Percentiles rank a stretch among this genome's conserved stretches.
phyloP scores from a whole-genome alignment of 129 eudicot genomes.

The Solidago caesia region DNA sequence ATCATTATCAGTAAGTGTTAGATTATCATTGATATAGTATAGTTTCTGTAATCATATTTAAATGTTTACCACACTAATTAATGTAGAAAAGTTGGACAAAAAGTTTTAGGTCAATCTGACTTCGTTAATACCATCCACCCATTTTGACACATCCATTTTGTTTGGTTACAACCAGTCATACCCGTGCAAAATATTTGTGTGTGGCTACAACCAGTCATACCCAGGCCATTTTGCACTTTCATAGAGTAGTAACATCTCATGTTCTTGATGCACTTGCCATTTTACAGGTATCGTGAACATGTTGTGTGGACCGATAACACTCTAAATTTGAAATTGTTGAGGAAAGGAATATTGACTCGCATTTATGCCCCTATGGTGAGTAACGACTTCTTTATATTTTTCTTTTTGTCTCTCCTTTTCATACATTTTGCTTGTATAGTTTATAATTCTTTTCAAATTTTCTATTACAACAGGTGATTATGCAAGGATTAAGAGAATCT shows the following conservation, averaged over 20 bases:
- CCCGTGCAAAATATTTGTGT: neutral
- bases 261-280: constrained; percentile 13
- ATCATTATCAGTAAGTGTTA: neutral
- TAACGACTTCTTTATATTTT: neutral
- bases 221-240: neutral
- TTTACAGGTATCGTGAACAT: constrained; percentile 61
- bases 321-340: constrained; percentile 45
- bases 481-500: constrained; percentile 60
- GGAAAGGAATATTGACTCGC: constrained; percentile 59
- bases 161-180: too few species aligned
- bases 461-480: constrained; percentile 42
- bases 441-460: neutral
- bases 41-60: neutral
- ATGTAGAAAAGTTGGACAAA: too few species aligned
- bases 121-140: too few species aligned
- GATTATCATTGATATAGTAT: neutral
- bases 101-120: too few species aligned
- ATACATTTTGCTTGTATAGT: neutral
- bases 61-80: neutral
- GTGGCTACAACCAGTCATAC: neutral
- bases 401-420: neutral
- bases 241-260: neutral
- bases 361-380: constrained; percentile 69
- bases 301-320: constrained; percentile 60
- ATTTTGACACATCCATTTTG: too few species aligned